phyloP scores from a whole-genome alignment of 768 basidiomycete species.

The Filobasidium wieringae region DNA sequence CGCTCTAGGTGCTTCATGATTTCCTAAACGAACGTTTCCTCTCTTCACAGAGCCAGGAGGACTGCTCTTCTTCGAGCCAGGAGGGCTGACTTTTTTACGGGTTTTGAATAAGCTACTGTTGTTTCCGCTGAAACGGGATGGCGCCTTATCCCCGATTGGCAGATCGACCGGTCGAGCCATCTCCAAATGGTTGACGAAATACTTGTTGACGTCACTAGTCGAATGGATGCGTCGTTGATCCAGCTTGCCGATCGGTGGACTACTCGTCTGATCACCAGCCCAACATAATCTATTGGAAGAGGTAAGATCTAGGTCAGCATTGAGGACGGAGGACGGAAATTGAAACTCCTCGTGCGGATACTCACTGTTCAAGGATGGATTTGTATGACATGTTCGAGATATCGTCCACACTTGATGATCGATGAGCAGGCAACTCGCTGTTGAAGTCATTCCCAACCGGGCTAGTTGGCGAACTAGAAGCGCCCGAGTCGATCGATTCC shows the following conservation, averaged over 20 bases:
- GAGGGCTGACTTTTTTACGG: not conserved
- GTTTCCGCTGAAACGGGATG: not conserved
- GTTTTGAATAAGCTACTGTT: not conserved
- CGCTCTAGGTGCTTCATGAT: no score
- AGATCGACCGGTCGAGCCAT: not conserved
- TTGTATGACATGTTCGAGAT: slow-evolving; percentile 24
- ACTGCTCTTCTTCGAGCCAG: not conserved
- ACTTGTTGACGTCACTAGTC: slow-evolving; percentile 13
- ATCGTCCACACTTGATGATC: slow-evolving; percentile 10
- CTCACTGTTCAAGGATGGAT: slow-evolving; percentile 36
- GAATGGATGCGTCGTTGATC: slow-evolving; percentile 21
- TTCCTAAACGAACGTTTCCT: not conserved
- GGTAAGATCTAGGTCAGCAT: not conserved
- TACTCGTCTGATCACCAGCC: slow-evolving; percentile 20
- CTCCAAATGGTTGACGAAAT: slow-evolving; percentile 7
- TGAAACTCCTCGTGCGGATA: not conserved
- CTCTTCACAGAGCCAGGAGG: not conserved
- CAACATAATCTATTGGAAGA: slow-evolving; percentile 33
- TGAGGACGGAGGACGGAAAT: no score
- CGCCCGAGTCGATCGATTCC: slow-evolving; percentile 13
- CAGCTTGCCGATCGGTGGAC: not conserved
- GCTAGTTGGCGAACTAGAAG: slow-evolving; percentile 18
- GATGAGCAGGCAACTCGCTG: not conserved
- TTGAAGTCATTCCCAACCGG: no score
- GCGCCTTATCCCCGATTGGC: not conserved